These are phyloP conservation scores for Eucalyptus erythrocorys DNA, from an alignment of 345 rosid genomes.

Conservation along the genomic window DNA sequence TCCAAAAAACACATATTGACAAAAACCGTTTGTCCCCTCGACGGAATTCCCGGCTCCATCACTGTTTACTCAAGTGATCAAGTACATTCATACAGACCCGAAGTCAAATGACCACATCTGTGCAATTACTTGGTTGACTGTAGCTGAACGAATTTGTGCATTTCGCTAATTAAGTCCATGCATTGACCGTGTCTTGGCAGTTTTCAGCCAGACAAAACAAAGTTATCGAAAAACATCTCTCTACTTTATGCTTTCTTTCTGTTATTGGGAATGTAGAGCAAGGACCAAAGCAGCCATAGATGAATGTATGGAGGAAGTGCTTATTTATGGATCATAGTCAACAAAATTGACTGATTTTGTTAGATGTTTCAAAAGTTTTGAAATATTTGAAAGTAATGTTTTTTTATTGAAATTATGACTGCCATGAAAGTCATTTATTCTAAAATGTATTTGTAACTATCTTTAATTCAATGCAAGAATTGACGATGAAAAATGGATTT, in stretches of 20 bases:
- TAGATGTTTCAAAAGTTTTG: background rate
- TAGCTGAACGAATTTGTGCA: background rate
- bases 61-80: background rate
- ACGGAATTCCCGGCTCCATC: background rate
- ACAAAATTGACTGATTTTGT: background rate
- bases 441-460: too few species aligned
- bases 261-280: background rate
- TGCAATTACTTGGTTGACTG: background rate
- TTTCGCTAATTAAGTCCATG: background rate
- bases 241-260: background rate
- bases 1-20: background rate
- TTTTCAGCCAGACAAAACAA: background rate
- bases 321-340: background rate
- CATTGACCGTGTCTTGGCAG: background rate
- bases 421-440: background rate
- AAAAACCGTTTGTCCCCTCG: background rate
- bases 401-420: background rate
- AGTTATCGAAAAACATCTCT: background rate
- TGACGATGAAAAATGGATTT: too few species aligned
- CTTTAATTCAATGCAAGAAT: background rate
- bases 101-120: background rate
- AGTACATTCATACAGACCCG: background rate
- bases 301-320: background rate
- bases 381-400: too few species aligned
- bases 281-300: background rate